A percentile compares a stretch with the other conserved stretches of the same genome.
Conservation (phyloP, 441 rosid species). For the Erysimum pusillum region DNA sequence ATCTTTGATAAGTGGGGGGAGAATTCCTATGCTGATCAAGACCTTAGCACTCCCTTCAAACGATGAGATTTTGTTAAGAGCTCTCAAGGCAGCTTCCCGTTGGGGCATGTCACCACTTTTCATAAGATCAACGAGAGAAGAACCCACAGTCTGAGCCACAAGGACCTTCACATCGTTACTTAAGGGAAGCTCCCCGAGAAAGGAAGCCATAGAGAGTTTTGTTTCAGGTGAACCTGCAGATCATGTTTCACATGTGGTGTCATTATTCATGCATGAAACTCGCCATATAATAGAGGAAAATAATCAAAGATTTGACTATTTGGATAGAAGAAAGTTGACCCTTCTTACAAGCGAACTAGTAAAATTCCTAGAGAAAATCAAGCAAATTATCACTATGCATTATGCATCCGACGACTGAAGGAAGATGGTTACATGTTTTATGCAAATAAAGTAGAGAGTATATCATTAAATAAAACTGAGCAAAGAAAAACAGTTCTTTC, state of each 20-base stretch:
- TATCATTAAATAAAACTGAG: no score
- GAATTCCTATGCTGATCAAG: conserved; percentile 80
- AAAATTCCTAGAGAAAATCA: no score
- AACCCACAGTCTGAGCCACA: conserved; percentile 85
- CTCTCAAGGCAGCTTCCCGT: conserved; percentile 86
- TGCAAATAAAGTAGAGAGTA: no score
- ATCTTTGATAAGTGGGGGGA: conserved; percentile 88
- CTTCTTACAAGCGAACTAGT: no score
- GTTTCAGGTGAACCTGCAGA: conserved; percentile 85
- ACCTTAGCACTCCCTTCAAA: conserved; percentile 83
- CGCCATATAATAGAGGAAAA: no score
- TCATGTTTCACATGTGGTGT: conserved; percentile 43
- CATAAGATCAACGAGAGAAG: conserved; percentile 82
- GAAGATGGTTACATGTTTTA: no score
- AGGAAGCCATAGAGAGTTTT: conserved; percentile 85
- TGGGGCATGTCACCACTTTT: conserved; percentile 67
- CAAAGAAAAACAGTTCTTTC: no score
- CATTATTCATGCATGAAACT: no score
- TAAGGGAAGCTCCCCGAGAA: conserved; percentile 84
- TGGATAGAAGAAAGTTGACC: no score
- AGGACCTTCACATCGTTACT: conserved; percentile 81
- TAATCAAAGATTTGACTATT: no score
- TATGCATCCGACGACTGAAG: no score
- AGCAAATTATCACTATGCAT: no score
- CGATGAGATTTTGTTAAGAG: conserved; percentile 86